These are phyloP conservation scores for Leishmania tarentolae DNA, from an alignment of 208 protist species.

Conservation along the genomic window DNA sequence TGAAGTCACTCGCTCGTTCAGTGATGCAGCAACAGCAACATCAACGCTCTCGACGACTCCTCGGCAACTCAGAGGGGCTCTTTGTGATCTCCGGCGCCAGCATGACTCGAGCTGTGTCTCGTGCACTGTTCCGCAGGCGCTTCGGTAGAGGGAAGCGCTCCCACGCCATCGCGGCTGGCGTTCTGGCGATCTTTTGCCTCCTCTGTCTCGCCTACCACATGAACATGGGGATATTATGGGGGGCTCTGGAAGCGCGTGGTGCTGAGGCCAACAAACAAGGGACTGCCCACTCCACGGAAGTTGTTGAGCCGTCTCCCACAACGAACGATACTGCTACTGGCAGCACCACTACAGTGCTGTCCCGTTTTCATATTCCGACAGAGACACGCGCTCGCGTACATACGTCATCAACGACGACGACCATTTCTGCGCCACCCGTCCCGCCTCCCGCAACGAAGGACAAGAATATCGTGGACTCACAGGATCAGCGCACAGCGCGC, in stretches of 20 bases:
- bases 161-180: background rate
- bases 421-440: background rate
- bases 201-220: background rate
- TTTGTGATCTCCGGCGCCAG: background rate
- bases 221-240: background rate
- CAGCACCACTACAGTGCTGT: background rate
- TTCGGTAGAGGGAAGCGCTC: background rate
- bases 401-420: background rate
- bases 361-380: background rate
- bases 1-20: too few relatives aligned
- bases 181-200: background rate
- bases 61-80: background rate
- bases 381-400: background rate
- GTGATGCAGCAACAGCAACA: background rate
- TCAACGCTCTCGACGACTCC: background rate
- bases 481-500: conserved; percentile 1
- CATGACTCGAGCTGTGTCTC: background rate
- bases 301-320: background rate
- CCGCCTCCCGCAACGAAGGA: background rate
- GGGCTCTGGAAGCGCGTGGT: background rate
- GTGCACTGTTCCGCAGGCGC: background rate
- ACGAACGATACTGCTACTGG: background rate
- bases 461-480: background rate
- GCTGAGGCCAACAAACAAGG: background rate
- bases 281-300: background rate